A percentile compares a stretch with the other conserved stretches of the same genome.
Evolutionary conservation across 2,329 filamentous ascomycete species (phyloP).

Genomic region (Ophiostoma montium): DNA sequence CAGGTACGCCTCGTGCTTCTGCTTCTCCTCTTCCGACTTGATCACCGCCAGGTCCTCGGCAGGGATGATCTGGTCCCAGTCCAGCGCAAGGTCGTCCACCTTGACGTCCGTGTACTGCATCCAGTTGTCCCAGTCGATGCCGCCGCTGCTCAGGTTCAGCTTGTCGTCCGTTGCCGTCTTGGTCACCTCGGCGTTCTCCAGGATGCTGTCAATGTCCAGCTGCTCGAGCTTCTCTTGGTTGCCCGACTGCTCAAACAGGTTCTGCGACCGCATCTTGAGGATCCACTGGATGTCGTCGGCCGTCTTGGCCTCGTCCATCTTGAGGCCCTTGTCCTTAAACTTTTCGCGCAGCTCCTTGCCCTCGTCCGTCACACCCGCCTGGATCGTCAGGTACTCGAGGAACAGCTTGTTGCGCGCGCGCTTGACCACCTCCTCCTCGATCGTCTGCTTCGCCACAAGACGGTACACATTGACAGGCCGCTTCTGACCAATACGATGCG

Average conservation of each 20-base stretch:
- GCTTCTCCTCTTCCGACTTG: constrained; percentile 77
- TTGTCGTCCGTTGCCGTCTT: constrained; percentile 92
- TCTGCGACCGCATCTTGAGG: constrained; percentile 93
- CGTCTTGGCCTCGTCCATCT: constrained; percentile 68
- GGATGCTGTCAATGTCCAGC: constrained; percentile 90
- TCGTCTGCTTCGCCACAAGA: constrained; percentile 92
- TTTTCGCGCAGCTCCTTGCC: constrained; percentile 65
- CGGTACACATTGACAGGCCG: constrained; percentile 93
- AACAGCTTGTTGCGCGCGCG: constrained; percentile 94
- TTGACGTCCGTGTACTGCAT: constrained; percentile 98
- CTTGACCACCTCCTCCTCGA: constrained; percentile 95
- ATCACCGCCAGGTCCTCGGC: constrained; percentile 81
- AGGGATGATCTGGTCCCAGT: constrained; percentile 98
- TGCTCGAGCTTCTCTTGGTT: constrained; percentile 96
- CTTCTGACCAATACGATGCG: constrained; percentile 94
- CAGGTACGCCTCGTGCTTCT: constrained; percentile 70
- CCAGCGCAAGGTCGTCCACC: constrained; percentile 63
- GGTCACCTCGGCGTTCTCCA: constrained; percentile 93
- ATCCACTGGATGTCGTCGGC: constrained; percentile 94
- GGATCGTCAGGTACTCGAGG: constrained; percentile 93
- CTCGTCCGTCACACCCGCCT: constrained; percentile 91
- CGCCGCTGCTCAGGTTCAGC: constrained; percentile 82
- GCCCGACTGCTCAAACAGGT: constrained; percentile 95
- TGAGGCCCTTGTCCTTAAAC: constrained; percentile 62
- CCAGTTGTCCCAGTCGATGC: constrained; percentile 76